These are phyloP conservation scores for Eutypa lata DNA, from an alignment of 2,329 filamentous ascomycete genomes.

Conservation along the genomic window DNA sequence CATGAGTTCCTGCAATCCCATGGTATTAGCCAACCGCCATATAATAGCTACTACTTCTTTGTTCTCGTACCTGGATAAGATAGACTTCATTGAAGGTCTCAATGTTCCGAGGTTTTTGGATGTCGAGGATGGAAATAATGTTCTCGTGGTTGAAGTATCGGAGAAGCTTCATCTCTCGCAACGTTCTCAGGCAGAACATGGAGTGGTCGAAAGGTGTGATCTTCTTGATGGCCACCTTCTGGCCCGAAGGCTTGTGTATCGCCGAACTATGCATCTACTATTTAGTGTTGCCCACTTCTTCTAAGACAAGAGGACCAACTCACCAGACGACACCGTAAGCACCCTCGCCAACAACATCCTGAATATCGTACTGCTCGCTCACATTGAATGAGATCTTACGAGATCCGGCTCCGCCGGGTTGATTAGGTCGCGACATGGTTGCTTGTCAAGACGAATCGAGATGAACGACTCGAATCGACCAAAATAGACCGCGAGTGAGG, in stretches of 20 bases:
- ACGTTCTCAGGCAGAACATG: constrained; percentile 94
- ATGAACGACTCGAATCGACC: background rate
- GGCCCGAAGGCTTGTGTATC: constrained; percentile 94
- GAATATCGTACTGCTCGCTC: constrained; percentile 98
- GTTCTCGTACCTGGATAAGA: constrained; percentile 77
- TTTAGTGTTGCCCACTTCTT: constrained; percentile 6
- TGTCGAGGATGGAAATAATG: constrained; percentile 98
- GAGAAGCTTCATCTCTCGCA: constrained; percentile 98
- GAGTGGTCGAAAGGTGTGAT: constrained; percentile 99
- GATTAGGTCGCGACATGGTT: constrained; percentile 54
- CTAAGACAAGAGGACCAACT: constrained; percentile 31
- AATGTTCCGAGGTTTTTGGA: constrained; percentile 95
- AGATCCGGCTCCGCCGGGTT: constrained; percentile 59
- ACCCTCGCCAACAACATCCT: constrained; percentile 98
- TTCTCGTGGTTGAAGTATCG: constrained; percentile 99
- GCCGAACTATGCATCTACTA: constrained; percentile 66
- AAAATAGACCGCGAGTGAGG: background rate
- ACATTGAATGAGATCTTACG: constrained; percentile 99
- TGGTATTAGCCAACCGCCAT: constrained; percentile 13
- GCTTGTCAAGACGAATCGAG: constrained; percentile 4
- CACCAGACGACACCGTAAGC: constrained; percentile 99
- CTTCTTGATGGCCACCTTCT: constrained; percentile 99
- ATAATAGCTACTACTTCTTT: constrained; percentile 6
- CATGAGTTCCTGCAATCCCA: constrained; percentile 76
- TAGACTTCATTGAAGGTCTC: constrained; percentile 98